A percentile compares a stretch with the other conserved stretches of the same genome.
Conservation (phyloP, 805 yeast species). For the Sungouiella thailandica region DNA sequence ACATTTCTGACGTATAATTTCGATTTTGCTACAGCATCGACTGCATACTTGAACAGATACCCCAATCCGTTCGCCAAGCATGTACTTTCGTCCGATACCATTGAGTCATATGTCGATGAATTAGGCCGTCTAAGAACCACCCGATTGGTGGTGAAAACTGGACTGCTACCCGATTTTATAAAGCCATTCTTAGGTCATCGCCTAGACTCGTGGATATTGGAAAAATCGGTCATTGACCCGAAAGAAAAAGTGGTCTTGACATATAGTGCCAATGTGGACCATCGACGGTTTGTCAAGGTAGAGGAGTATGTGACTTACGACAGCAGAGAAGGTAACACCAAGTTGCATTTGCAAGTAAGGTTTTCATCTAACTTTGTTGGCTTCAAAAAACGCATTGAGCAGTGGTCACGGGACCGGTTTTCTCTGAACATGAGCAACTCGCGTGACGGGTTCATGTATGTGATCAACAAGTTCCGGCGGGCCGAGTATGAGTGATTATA, state of each 20-base stretch:
- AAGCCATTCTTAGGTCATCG: slow-evolving; percentile 63
- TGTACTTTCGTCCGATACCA: slow-evolving; percentile 77
- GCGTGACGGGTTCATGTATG: slow-evolving; percentile 69
- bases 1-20: slow-evolving; percentile 53
- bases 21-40: slow-evolving; percentile 67
- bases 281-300: slow-evolving; percentile 67
- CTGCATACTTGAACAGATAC: slow-evolving; percentile 60
- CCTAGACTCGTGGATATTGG: slow-evolving; percentile 77
- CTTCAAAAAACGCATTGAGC: slow-evolving; percentile 70
- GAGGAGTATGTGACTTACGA: slow-evolving; percentile 69
- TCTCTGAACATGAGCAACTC: slow-evolving; percentile 61
- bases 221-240: slow-evolving; percentile 71
- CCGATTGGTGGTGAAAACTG: slow-evolving; percentile 69
- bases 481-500: neutral
- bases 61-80: slow-evolving; percentile 82
- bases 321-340: slow-evolving; percentile 27
- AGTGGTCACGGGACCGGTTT: slow-evolving; percentile 72
- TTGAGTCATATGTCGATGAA: slow-evolving; percentile 52
- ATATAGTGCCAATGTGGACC: slow-evolving; percentile 81
- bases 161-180: slow-evolving; percentile 76
- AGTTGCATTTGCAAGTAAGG: slow-evolving; percentile 56
- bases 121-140: slow-evolving; percentile 68
- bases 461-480: slow-evolving; percentile 56
- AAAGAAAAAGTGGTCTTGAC: slow-evolving; percentile 48
- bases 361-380: slow-evolving; percentile 68